Evolutionary conservation across 2,329 filamentous ascomycete species (phyloP), one percentile per base, ranked within the genome.

Genomic region (Aspergillus aculeatinus): DNA sequence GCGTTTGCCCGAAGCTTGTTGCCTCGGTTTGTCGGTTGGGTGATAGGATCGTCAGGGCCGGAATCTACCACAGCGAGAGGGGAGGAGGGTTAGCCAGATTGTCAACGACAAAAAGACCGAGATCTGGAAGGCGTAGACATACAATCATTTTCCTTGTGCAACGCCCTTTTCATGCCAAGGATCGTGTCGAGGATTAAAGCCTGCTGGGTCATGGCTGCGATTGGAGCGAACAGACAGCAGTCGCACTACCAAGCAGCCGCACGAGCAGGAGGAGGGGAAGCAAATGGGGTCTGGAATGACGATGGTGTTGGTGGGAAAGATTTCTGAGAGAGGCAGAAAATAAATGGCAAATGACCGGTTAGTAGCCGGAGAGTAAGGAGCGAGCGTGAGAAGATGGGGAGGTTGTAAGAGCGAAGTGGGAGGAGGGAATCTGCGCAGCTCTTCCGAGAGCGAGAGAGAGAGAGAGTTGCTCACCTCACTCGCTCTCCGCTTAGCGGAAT

Each of bases 1-100:
- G 85, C 82, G 68, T 85, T 84, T 60, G 79, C 79, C 71, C 82
- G 83, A 66, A 88, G 77, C 72, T 87, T 88, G 71, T 87, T 86
- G 59, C 83, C 84, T 68, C 84, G 81, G 70, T 86, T 86, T 55
- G 83, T 83, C 55, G 82, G 81, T 59, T 81, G 77, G 27, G 78
- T 78, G 65, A 85, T 82, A 49, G 79, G 75, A 53, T 84, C 81
- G 65, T 87, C 85, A 39, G 82, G 73, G 25, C 70, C 76, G 19
- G 70, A 68, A 64, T 75, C 76, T 78, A 59, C 39, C 39, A 19
- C 4, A 56, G 55, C 51, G 51, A 52, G 56, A 60, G 49, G 33
- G 29, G 60, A 63, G 50, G 42, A 44, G n/a, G 39, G n/a, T 44
- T 19, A 44, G 39, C 39, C 39, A 44, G n/a, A 9, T n/a, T 44